Conservation (phyloP, 2,329 filamentous ascomycete species). For the Bipolaris sorokiniana region DNA sequence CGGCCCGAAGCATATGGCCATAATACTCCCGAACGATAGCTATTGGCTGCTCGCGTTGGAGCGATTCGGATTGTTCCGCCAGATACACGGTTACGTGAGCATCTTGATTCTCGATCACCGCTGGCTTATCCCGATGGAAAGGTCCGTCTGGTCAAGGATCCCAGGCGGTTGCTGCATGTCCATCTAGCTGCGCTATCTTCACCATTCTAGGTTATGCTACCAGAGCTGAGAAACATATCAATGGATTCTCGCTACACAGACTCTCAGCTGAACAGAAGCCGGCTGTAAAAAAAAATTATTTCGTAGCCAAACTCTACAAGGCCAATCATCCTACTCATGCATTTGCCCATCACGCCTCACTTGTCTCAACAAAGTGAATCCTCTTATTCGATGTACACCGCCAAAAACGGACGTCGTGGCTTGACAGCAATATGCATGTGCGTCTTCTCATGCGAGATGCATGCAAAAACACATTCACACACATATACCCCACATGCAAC, state of each 20-base stretch:
- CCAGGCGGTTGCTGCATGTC: background rate
- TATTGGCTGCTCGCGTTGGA: background rate
- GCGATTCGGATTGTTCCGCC: conserved; percentile 1
- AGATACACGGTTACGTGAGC: conserved; percentile 1
- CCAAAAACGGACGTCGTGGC: background rate
- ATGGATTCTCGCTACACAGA: background rate
- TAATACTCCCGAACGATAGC: background rate
- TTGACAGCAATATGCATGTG: conserved; percentile 1
- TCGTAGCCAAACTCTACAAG: background rate
- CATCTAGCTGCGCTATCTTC: background rate
- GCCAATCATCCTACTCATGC: background rate
- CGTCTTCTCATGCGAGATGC: background rate
- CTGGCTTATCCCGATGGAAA: conserved; percentile 1
- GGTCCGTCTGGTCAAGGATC: background rate
- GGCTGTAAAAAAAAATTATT: background rate
- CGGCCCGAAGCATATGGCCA: conserved; percentile 4
- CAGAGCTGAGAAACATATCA: background rate
- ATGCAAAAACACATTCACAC: background rate
- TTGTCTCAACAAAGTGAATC: background rate
- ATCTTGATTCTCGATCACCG: background rate
- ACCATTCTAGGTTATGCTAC: background rate
- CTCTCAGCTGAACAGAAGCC: background rate
- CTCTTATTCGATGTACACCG: background rate
- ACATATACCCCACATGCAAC: background rate
- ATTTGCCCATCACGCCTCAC: background rate